Evolutionary conservation across 192 early-diverging fungal species (phyloP).

Genomic region (Kickxella alabastrina): DNA sequence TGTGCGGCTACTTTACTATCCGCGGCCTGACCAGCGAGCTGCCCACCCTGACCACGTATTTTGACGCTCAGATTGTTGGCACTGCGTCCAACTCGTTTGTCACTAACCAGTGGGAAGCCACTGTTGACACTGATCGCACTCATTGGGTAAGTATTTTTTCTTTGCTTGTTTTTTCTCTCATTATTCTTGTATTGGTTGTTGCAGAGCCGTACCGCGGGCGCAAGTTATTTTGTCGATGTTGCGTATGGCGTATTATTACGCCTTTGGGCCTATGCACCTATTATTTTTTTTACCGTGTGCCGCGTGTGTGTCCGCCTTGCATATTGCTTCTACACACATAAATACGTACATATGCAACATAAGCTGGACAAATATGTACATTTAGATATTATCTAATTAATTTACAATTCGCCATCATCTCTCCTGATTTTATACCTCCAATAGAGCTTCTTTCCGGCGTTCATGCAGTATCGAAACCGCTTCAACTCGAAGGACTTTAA

Average conservation of each 20-base stretch:
- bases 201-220: no score
- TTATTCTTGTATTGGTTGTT: neutral
- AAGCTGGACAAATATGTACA: no score
- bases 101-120: slow-evolving; percentile 75
- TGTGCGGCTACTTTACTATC: slow-evolving; percentile 72
- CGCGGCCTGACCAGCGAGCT: slow-evolving; percentile 67
- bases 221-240: no score
- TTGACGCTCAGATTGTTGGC: slow-evolving; percentile 75
- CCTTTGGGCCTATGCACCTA: no score
- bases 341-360: no score
- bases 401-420: no score
- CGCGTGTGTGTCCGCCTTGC: no score
- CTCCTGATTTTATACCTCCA: neutral
- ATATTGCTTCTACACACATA: no score
- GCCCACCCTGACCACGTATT: slow-evolving; percentile 70
- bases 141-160: slow-evolving; percentile 70
- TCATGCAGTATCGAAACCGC: slow-evolving; percentile 28
- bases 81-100: slow-evolving; percentile 57
- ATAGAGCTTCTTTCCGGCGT: slow-evolving; percentile 50
- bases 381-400: slow-evolving; percentile 2
- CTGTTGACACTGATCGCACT: slow-evolving; percentile 61
- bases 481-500: slow-evolving; percentile 38
- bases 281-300: no score
- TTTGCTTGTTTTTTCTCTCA: slow-evolving; percentile 1
- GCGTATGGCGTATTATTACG: no score